Base-by-base conservation (phyloP, 768 basidiomycete genomes). In the Dendrothele bispora region DNA sequence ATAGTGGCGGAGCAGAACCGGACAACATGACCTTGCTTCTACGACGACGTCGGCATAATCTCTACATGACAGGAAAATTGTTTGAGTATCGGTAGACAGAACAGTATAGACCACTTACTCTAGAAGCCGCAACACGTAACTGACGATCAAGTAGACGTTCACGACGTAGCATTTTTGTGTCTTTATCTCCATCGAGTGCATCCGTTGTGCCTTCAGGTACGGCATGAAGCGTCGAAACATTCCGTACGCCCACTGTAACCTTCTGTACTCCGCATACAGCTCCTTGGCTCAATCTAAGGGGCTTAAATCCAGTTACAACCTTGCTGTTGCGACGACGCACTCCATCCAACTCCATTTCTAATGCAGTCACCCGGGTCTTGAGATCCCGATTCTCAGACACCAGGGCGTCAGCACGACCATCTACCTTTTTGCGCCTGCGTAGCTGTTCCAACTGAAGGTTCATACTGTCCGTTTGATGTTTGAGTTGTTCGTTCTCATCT, bases 71-170 rank as follows among this genome's bases (percentile, higher is more conserved):
- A n/a, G n/a, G n/a, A n/a, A n/a, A n/a, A n/a, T n/a, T n/a, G n/a
- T n/a, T n/a, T n/a, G n/a, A n/a, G n/a, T n/a, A n/a, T n/a, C n/a
- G n/a, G n/a, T n/a, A n/a, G n/a, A n/a, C n/a, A n/a, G n/a, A n/a
- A n/a, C n/a, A 40, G 18, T 14, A 30, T 17, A 11, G 15, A 4
- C 5, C 10, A 48, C 49, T 36, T 42, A 54, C 58, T 41, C 49
- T 56, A 3, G 51, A 50, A 8, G 51, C 49, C 26, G 50, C 36
- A 3, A 53, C 41, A 30, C 55, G 47, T 12, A 51, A 51, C 44
- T 52, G 53, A 22, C 53, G 48, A 10, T 51, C 51, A 32, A 51
- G 39, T 15, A 50, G 24, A 22, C 51, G 47, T 43, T 55, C 51
- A 5, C 26, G 47, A 30, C 46, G 35, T 36, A 42, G 51, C 22